Evolutionary conservation across 495 filamentous ascomycete species (phyloP).

Genomic region (Penicillium nucicola): DNA sequence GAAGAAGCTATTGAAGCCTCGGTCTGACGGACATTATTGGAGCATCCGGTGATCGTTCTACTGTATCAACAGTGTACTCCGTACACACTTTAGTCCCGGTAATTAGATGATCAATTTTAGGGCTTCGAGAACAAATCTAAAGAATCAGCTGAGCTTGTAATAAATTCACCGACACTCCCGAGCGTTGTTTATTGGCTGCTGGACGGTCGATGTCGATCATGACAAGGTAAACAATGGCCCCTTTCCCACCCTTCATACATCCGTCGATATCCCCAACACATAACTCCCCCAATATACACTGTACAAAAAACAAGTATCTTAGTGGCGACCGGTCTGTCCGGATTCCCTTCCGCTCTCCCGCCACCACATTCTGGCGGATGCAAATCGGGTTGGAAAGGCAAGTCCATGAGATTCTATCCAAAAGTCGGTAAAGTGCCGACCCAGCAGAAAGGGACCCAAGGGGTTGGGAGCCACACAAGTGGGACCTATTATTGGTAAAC

Average conservation of each 20-base stretch:
- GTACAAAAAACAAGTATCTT: no score
- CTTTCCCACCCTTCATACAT: background rate
- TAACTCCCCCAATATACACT: no score
- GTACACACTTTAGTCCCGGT: background rate
- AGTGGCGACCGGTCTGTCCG: background rate
- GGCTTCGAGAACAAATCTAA: constrained; percentile 20
- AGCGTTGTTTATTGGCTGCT: constrained; percentile 15
- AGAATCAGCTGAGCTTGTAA: constrained; percentile 26
- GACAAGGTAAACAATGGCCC: constrained; percentile 6
- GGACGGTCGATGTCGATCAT: constrained; percentile 22
- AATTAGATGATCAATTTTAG: constrained; percentile 6
- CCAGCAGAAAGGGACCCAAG: constrained; percentile 24
- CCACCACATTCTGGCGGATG: background rate
- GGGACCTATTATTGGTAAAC: constrained; percentile 16
- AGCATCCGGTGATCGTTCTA: constrained; percentile 13
- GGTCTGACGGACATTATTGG: no score
- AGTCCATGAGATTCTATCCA: constrained; percentile 13
- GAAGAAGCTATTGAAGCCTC: constrained; percentile 8
- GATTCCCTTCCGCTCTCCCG: background rate
- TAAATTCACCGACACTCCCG: constrained; percentile 31
- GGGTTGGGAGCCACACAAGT: constrained; percentile 18
- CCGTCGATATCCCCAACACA: no score
- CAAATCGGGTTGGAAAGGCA: no score
- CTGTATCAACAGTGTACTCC: background rate
- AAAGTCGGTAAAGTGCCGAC: constrained; percentile 30